A percentile compares a stretch with the other conserved stretches of the same genome.
phyloP scores from a whole-genome alignment of 805 yeast species.

The Sugiyamaella americana region DNA sequence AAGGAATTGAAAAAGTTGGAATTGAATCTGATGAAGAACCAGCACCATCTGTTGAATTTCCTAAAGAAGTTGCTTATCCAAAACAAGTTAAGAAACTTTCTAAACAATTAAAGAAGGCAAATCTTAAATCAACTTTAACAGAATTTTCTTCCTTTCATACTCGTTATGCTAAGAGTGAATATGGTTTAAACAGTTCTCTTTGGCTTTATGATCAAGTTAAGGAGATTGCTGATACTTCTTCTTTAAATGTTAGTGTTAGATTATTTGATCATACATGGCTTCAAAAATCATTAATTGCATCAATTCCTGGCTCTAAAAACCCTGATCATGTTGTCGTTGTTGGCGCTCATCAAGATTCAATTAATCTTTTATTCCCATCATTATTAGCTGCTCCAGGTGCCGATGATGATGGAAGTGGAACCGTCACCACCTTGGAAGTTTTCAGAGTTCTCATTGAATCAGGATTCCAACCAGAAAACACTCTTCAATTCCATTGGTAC shows the following conservation, averaged over 20 bases:
- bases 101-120: constrained; percentile 40
- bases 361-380: constrained; percentile 65
- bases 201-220: constrained; percentile 56
- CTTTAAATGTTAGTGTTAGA: constrained; percentile 38
- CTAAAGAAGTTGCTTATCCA: constrained; percentile 37
- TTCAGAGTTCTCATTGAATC: constrained; percentile 51
- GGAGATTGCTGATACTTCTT: constrained; percentile 24
- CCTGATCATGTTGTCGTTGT: constrained; percentile 55
- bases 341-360: constrained; percentile 87
- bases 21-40: constrained; percentile 3
- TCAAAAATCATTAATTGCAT: constrained; percentile 70
- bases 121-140: constrained; percentile 50
- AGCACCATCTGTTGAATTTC: constrained; percentile 43
- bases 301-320: constrained; percentile 37
- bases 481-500: constrained; percentile 89
- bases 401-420: constrained; percentile 91
- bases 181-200: constrained; percentile 64
- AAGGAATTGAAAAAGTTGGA: neutral
- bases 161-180: constrained; percentile 65
- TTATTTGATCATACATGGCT: constrained; percentile 66
- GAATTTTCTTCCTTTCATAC: constrained; percentile 64
- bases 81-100: constrained; percentile 39
- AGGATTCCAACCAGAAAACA: constrained; percentile 53
- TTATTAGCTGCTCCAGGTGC: constrained; percentile 83
- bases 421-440: constrained; percentile 70